These are phyloP conservation scores for Microsporum audouinii DNA, from an alignment of 2,329 filamentous ascomycete species.

Conservation along the genomic window DNA sequence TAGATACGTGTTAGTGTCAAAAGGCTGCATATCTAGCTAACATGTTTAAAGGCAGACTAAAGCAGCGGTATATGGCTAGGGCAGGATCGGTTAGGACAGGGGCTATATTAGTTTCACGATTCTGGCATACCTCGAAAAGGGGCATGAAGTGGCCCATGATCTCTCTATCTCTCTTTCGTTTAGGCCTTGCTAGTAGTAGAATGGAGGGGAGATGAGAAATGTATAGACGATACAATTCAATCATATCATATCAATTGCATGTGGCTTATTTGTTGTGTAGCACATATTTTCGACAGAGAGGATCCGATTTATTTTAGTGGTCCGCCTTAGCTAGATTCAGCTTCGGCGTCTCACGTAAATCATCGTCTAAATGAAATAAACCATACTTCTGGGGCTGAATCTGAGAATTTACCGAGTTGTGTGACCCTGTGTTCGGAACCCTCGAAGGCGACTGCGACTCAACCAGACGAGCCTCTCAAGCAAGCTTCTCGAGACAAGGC, in stretches of 20 bases:
- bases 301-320: background rate
- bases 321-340: background rate
- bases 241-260: background rate
- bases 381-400: background rate
- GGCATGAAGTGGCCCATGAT: background rate
- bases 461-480: background rate
- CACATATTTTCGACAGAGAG: background rate
- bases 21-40: background rate
- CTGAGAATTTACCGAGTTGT: background rate
- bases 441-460: background rate
- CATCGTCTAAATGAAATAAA: background rate
- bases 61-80: background rate
- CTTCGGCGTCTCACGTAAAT: background rate
- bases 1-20: background rate
- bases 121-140: background rate
- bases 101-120: background rate
- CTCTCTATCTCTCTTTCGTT: background rate
- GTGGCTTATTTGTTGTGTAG: background rate
- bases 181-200: background rate
- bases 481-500: too few species aligned
- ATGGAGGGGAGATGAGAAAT: background rate
- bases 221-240: background rate
- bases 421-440: background rate
- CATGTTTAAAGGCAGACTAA: background rate
- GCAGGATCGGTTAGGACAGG: background rate